Percentiles rank a stretch among this genome's conserved stretches.
These are phyloP conservation scores for Salix arbutifolia DNA, from an alignment of 345 rosid species.

Conservation along the genomic window DNA sequence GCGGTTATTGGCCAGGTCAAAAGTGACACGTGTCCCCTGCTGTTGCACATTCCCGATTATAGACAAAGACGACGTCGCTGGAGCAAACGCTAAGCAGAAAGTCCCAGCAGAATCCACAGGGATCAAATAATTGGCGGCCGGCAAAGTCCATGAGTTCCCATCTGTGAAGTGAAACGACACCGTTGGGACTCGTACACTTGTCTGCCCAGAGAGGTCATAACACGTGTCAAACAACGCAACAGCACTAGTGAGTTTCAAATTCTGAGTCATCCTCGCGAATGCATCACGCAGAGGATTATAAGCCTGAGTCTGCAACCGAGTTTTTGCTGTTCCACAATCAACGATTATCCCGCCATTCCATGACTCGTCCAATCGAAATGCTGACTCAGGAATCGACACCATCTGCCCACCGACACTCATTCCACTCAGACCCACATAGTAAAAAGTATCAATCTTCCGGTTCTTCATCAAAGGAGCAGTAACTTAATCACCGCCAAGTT, in stretches of 20 bases:
- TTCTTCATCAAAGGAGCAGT: constrained; percentile 56
- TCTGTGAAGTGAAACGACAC: constrained; percentile 64
- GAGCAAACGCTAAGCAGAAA: constrained; percentile 92
- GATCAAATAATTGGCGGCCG: constrained; percentile 78
- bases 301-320: constrained; percentile 75
- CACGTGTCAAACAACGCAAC: constrained; percentile 90
- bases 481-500: constrained; percentile 34
- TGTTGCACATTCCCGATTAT: constrained; percentile 97
- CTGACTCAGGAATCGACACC: constrained; percentile 51
- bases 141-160: constrained; percentile 46
- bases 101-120: constrained; percentile 71
- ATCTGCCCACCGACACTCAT: constrained; percentile 77
- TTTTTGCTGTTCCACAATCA: constrained; percentile 89
- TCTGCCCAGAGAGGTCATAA: constrained; percentile 61
- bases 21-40: constrained; percentile 87
- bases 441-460: constrained; percentile 69
- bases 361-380: constrained; percentile 57
- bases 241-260: constrained; percentile 38
- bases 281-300: constrained; percentile 75
- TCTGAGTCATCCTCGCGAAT: constrained; percentile 38
- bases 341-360: constrained; percentile 80
- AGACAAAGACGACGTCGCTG: constrained; percentile 71
- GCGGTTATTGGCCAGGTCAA: constrained; percentile 58
- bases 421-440: constrained; percentile 73
- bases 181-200: constrained; percentile 70